Evolutionary conservation across 148 eudicot species (phyloP), one percentile per base, ranked within the genome.

Genomic region (Cornus suecica): DNA sequence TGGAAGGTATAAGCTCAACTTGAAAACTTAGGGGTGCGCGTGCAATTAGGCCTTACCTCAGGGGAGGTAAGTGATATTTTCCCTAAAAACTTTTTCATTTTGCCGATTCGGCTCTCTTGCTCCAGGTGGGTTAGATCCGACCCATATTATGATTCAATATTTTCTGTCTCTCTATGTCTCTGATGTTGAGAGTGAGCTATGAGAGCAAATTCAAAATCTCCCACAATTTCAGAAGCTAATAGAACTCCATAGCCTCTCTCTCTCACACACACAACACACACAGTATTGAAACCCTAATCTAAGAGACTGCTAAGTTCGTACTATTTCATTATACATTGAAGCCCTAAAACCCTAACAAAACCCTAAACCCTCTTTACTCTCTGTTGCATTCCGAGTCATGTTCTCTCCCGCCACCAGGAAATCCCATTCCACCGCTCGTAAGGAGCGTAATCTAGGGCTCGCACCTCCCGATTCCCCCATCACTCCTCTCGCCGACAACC

Each of bases 371-470:
- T 54, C 28, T 34, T 10, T 42, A 52, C 68, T 27, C 73, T 74
- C 30, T 45, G n/a, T n/a, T n/a, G n/a, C n/a, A n/a, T 37, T 2
- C 32, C 6, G 65, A 23, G 78, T 32, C 65, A 91, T 91, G 96
- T 91, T 91, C 75, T 85, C 94, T 62, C 92, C 97, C 4, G 84
- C 89, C 4, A 62, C 88, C 58, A 85, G 77, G 88, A 88, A 84
- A 56, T 76, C 90, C 26, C 83, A 52, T 45, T 68, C 78, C 83
- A 79, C 66, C 48, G 45, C 72, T 27, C 73, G 79, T 20, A 89
- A 86, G 67, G 83, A 75, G 29, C 86, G 82, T 8, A 76, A 73
- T 31, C 79, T 56, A 26, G 65, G 58, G 27, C 45, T 48, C 22
- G 25, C 67, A 20, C 8, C 65, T 3, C 48, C 77, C 16, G 83